Conservation (phyloP, 306 rosid genomes). For the Ammopiptanthus mongolicus region DNA sequence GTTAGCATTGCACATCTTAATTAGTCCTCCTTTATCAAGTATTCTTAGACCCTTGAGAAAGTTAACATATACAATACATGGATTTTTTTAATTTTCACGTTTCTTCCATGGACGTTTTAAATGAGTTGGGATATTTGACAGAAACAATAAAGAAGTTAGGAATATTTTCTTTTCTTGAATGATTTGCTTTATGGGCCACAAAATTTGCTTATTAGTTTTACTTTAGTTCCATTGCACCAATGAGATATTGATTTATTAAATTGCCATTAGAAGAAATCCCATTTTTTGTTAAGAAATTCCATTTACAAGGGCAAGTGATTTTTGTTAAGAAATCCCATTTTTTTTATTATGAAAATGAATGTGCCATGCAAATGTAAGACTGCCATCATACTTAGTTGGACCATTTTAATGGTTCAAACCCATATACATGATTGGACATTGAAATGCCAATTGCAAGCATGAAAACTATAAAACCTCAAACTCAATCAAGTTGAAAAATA, state of each 20-base stretch:
- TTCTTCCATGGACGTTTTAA: neutral
- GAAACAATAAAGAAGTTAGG: neutral
- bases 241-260: neutral
- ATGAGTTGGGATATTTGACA: neutral
- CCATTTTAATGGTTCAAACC: neutral
- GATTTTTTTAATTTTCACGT: neutral
- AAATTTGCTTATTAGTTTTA: neutral
- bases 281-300: too few relatives aligned
- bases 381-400: neutral
- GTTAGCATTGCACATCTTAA: neutral
- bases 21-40: neutral
- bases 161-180: neutral
- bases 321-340: neutral
- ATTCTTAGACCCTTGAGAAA: neutral
- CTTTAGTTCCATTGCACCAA: neutral
- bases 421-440: neutral
- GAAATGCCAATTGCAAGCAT: neutral
- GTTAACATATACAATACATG: neutral
- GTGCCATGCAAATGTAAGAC: neutral
- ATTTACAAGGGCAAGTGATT: neutral
- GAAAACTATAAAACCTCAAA: neutral
- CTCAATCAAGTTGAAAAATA: constrained; percentile 11
- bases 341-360: neutral
- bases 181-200: neutral
- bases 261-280: neutral